phyloP scores from a whole-genome alignment of 2,329 filamentous ascomycete genomes.

The Thielaviopsis euricoi region DNA sequence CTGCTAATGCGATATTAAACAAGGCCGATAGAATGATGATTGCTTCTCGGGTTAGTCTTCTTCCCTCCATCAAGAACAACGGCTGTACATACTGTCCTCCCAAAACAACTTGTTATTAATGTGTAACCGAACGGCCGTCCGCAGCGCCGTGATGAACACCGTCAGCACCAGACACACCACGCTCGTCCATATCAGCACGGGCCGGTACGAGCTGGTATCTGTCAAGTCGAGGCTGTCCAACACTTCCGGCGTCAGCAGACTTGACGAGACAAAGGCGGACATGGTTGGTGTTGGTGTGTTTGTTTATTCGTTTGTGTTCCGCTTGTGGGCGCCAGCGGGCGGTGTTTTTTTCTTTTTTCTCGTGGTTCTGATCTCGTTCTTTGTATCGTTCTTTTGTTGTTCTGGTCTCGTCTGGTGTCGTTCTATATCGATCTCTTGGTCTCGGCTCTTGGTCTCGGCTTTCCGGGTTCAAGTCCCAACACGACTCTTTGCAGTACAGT shows the following conservation, averaged over 20 bases:
- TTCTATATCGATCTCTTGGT: too few species aligned
- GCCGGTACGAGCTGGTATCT: neutral
- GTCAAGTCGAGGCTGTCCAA: slow-evolving; percentile 2
- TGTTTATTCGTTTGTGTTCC: neutral
- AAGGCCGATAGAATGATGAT: slow-evolving; percentile 5
- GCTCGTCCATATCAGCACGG: neutral
- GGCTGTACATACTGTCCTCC: slow-evolving; percentile 8
- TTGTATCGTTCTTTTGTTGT: too few species aligned
- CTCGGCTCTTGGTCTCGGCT: too few species aligned
- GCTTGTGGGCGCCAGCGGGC: too few species aligned
- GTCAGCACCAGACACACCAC: neutral
- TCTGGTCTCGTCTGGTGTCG: too few species aligned
- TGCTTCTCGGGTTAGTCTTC: neutral
- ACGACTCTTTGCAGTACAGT: too few species aligned
- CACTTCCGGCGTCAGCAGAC: neutral
- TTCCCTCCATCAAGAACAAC: neutral
- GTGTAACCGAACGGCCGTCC: slow-evolving; percentile 4
- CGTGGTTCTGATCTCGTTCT: too few species aligned
- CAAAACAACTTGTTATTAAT: slow-evolving; percentile 7
- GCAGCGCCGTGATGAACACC: slow-evolving; percentile 1
- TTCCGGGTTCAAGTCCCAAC: too few species aligned
- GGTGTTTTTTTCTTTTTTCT: too few species aligned
- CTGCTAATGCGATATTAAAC: slow-evolving; percentile 1
- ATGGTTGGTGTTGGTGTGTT: neutral
- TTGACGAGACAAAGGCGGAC: neutral